Evolutionary conservation across 805 yeast species (phyloP).

Genomic region (Brettanomyces bruxellensis): DNA sequence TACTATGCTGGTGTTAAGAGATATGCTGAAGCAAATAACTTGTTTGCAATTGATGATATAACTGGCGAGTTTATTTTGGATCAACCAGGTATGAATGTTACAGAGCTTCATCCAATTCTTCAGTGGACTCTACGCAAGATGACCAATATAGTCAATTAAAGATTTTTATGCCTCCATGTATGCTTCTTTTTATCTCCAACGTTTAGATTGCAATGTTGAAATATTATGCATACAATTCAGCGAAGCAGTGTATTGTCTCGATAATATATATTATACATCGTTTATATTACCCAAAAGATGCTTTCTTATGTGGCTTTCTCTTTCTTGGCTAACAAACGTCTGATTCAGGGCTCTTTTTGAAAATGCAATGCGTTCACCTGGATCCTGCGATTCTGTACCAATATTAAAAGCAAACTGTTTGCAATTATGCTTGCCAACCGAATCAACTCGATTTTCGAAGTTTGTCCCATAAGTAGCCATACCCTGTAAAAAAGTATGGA

Average conservation of each 20-base stretch:
- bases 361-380: neutral
- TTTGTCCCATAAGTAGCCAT: slow-evolving; percentile 12
- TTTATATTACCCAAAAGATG: slow-evolving; percentile 7
- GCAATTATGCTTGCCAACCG: too few relatives aligned
- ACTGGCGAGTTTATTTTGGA: neutral
- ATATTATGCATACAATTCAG: too few relatives aligned
- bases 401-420: too few relatives aligned
- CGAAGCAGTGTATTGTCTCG: too few relatives aligned
- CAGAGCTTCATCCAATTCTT: slow-evolving; percentile 20
- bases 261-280: neutral
- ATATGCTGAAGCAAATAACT: slow-evolving; percentile 5
- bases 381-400: too few relatives aligned
- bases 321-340: slow-evolving; percentile 14
- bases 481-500: slow-evolving; percentile 26
- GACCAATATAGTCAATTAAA: slow-evolving; percentile 12
- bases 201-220: too few relatives aligned
- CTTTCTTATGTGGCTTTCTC: slow-evolving; percentile 17
- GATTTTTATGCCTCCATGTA: neutral
- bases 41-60: slow-evolving; percentile 1
- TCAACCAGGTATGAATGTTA: slow-evolving; percentile 9
- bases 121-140: slow-evolving; percentile 16
- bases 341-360: slow-evolving; percentile 1
- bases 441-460: neutral
- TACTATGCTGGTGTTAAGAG: slow-evolving; percentile 56
- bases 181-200: too few relatives aligned